Base-by-base conservation (phyloP, 1,284 basidiomycete genomes). In the Fomitopsis schrenkii region DNA sequence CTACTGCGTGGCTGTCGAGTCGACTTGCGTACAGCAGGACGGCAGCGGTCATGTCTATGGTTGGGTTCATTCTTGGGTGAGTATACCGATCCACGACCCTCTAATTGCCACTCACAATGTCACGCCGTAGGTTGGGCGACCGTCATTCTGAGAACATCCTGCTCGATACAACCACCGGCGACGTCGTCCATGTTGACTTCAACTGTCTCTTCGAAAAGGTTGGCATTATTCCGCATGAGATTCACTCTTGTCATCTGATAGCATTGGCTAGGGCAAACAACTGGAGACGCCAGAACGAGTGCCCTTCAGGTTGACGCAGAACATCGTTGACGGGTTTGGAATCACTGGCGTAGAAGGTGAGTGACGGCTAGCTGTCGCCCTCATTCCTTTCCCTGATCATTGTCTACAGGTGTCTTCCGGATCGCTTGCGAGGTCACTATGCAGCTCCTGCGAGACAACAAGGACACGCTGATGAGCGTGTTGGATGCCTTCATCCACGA, bases 141-240 rank as follows among this genome's bases (percentile, higher is more conserved):
- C 85, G 97, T 52, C 97, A 99, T 73, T 90, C 93, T 68, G 97
- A 99, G 76, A 99, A 99, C 71, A 98, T 99, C 55, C 80, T 99
- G 10, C 86, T 99, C 48, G 97, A 99, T 71, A 84, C 82, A 2
- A 88, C 88, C 61, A 91, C 88, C 0, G 97, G 97, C 3, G 96
- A 98, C 71, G 87, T 93, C 2, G 91, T 99, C 2, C 97, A 99
- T 68, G 96, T 99, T 55, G 97, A 99, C 75, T 94, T 99, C 69
- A 98, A 99, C 73, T 98, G 96, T 76, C 80, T 99, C 12, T 99
- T 99, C 69, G 97, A 99, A 68, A 97, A 95, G 83, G 92, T 90
- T 61, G 33, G 74, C 64, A 2, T 5, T 14, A 10, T 5, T 22
- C 14, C 22, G 3, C 19, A n/a, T 15, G 10, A 38, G 3, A 30